Evolutionary conservation across 1,284 basidiomycete genomes (phyloP).

Genomic region (Athelia sp.): DNA sequence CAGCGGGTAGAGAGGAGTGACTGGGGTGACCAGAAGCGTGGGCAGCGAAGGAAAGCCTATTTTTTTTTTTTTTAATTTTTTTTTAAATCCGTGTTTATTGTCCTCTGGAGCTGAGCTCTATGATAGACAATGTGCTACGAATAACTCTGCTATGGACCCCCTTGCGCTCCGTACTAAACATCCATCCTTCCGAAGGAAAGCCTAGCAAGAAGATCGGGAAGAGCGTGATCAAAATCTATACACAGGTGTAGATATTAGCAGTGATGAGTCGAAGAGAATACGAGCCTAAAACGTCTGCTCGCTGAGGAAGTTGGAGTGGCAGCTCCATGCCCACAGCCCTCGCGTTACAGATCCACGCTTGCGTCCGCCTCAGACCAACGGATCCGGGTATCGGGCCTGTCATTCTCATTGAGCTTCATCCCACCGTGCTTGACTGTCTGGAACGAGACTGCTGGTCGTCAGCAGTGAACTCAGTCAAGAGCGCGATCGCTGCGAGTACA

Average conservation of each 20-base stretch:
- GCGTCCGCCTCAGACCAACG: constrained; percentile 64
- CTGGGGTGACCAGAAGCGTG: constrained; percentile 16
- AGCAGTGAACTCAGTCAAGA: constrained; percentile 73
- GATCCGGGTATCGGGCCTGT: constrained; percentile 64
- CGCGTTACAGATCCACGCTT: constrained; percentile 81
- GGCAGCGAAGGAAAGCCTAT: constrained; percentile 33
- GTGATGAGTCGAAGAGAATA: no score
- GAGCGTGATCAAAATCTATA: constrained; percentile 64
- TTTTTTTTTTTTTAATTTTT: no score
- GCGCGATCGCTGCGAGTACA: constrained; percentile 49
- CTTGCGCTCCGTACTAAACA: no score
- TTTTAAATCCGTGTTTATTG: no score
- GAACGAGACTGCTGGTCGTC: constrained; percentile 91
- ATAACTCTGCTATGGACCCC: no score
- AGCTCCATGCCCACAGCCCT: constrained; percentile 81
- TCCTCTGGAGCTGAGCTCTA: no score
- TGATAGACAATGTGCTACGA: no score
- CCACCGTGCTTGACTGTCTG: constrained; percentile 73
- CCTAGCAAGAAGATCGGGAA: constrained; percentile 55
- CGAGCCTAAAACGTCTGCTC: not conserved
- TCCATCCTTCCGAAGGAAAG: no score
- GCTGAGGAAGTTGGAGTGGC: constrained; percentile 44
- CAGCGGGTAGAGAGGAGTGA: constrained; percentile 34
- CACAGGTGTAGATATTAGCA: not conserved
- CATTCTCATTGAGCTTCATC: constrained; percentile 35